Evolutionary conservation across 257 asterid genomes (phyloP).

Genomic region (Plectranthus barbatus): DNA sequence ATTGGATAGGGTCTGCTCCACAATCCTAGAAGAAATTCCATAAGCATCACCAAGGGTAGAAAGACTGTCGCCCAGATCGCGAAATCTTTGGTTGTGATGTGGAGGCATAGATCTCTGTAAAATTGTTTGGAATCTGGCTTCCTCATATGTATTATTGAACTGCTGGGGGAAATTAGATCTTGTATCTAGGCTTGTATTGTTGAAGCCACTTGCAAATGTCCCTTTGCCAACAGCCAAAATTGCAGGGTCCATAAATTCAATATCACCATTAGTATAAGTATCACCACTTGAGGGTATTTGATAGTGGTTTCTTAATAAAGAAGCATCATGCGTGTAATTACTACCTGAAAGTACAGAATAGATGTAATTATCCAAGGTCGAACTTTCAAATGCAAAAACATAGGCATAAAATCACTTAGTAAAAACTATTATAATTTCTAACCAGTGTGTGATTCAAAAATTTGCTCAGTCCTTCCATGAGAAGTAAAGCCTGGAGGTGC

Average conservation of each 20-base stretch:
- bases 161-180: constrained; percentile 59
- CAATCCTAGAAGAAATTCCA: constrained; percentile 55
- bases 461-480: constrained; percentile 57
- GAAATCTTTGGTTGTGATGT: constrained; percentile 61
- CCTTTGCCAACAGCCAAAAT: constrained; percentile 96
- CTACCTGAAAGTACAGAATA: constrained; percentile 49
- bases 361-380: background rate
- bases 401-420: background rate
- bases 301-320: constrained; percentile 53
- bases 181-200: constrained; percentile 43
- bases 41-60: constrained; percentile 46
- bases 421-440: background rate
- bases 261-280: constrained; percentile 45
- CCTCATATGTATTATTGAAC: constrained; percentile 49
- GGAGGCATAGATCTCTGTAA: constrained; percentile 60
- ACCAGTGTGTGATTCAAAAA: constrained; percentile 24
- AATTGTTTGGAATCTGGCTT: constrained; percentile 55
- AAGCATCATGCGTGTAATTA: constrained; percentile 38
- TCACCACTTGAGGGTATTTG: constrained; percentile 42
- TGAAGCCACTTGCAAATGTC: constrained; percentile 52
- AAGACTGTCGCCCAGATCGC: constrained; percentile 37
- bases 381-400: background rate
- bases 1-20: constrained; percentile 56
- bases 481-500: constrained; percentile 92
- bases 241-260: constrained; percentile 96